Evolutionary conservation across 2,329 filamentous ascomycete genomes (phyloP).

Genomic region (Sporothrix luriei): DNA sequence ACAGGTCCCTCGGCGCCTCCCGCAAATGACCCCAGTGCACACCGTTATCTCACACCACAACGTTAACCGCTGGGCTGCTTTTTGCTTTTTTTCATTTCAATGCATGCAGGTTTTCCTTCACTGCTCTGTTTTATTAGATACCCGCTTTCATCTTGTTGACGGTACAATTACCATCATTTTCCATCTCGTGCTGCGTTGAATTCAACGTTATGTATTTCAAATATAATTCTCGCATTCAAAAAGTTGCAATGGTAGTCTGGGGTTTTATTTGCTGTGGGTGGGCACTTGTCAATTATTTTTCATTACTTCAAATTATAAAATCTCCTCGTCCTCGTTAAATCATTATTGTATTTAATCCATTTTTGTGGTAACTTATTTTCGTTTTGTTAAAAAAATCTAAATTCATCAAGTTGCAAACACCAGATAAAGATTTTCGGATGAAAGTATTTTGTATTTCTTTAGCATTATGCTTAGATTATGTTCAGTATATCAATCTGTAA

Average conservation of each 20-base stretch:
- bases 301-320: neutral
- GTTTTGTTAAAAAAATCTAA: neutral
- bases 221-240: neutral
- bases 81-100: neutral
- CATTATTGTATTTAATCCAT: neutral
- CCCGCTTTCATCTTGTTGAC: neutral
- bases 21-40: neutral
- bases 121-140: conserved; percentile 5
- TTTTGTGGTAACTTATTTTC: too few relatives aligned
- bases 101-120: neutral
- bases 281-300: neutral
- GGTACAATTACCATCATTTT: too few relatives aligned
- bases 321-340: neutral
- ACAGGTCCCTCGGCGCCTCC: neutral
- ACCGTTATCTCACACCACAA: neutral
- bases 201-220: neutral
- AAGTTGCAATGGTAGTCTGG: neutral
- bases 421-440: neutral
- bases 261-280: neutral
- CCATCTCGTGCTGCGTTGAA: neutral
- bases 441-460: neutral
- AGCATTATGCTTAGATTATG: neutral
- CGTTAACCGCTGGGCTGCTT: neutral
- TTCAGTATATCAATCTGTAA: neutral
- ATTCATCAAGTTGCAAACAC: neutral